Percentiles rank a stretch among this genome's conserved stretches.
phyloP scores from a whole-genome alignment of 2,329 filamentous ascomycete genomes.

The Cordyceps sp. region DNA sequence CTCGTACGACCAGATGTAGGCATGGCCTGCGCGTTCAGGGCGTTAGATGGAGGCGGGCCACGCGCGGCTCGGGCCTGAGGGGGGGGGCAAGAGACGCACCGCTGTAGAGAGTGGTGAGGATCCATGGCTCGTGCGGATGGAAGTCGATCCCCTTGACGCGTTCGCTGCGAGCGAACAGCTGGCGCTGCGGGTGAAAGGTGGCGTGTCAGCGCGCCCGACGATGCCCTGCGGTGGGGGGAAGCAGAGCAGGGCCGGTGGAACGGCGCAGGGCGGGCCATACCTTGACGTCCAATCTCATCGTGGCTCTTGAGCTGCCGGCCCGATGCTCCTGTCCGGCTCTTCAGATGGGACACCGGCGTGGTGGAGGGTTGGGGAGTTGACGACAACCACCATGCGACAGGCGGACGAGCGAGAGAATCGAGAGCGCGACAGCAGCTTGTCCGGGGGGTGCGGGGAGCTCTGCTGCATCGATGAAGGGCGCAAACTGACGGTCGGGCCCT shows the following conservation, averaged over 20 bases:
- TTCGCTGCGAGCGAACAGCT: slow-evolving; percentile 62
- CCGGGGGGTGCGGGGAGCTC: background rate
- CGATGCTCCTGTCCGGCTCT: no score
- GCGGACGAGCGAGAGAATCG: background rate
- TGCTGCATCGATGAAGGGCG: slow-evolving; percentile 1
- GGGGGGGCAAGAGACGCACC: slow-evolving; percentile 32
- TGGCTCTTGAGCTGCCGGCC: slow-evolving; percentile 5
- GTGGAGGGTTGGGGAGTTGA: background rate
- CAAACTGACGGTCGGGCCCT: background rate
- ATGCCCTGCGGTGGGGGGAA: background rate
- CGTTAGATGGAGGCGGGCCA: no score
- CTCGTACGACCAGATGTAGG: slow-evolving; percentile 98
- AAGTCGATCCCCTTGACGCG: slow-evolving; percentile 97
- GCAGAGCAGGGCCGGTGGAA: background rate
- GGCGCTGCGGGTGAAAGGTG: slow-evolving; percentile 23
- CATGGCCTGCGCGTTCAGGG: slow-evolving; percentile 56
- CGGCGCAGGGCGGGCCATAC: slow-evolving; percentile 9
- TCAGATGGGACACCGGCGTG: background rate
- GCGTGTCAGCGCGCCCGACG: slow-evolving; percentile 2
- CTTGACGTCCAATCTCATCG: slow-evolving; percentile 26
- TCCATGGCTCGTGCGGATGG: slow-evolving; percentile 92
- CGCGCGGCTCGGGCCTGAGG: no score
- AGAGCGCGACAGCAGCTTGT: background rate
- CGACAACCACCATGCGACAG: slow-evolving; percentile 1
- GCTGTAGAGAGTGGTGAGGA: slow-evolving; percentile 90